These are phyloP conservation scores for Dactylonectria macrodidyma DNA, from an alignment of 2,329 filamentous ascomycete genomes.

Conservation along the genomic window DNA sequence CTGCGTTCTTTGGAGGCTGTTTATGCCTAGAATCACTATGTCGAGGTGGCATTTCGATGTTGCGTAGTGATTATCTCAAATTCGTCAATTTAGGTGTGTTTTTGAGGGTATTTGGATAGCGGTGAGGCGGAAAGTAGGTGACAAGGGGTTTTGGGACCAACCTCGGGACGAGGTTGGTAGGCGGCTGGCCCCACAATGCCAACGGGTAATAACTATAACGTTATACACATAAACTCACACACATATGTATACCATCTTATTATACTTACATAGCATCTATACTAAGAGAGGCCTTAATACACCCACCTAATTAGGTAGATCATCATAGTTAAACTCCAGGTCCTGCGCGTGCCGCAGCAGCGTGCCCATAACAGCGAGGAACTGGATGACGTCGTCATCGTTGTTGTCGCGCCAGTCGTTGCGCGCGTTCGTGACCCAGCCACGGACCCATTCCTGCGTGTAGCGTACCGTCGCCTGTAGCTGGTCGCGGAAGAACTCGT, in stretches of 20 bases:
- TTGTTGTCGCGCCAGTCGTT: constrained; percentile 52
- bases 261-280: too few relatives aligned
- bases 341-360: constrained; percentile 4
- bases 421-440: constrained; percentile 24
- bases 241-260: too few relatives aligned
- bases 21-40: not conserved
- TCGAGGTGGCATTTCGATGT: not conserved
- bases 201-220: too few relatives aligned
- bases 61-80: not conserved
- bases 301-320: not conserved
- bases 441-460: constrained; percentile 13
- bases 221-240: too few relatives aligned
- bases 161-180: too few relatives aligned
- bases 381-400: constrained; percentile 47
- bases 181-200: too few relatives aligned
- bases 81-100: not conserved
- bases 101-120: not conserved
- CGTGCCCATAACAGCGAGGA: constrained; percentile 21
- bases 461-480: constrained; percentile 19
- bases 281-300: too few relatives aligned
- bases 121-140: not conserved
- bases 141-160: too few relatives aligned
- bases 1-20: not conserved
- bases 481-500: constrained; percentile 28
- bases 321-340: not conserved